Conservation (phyloP, 2,329 filamentous ascomycete genomes). For the Neonectria punicea region DNA sequence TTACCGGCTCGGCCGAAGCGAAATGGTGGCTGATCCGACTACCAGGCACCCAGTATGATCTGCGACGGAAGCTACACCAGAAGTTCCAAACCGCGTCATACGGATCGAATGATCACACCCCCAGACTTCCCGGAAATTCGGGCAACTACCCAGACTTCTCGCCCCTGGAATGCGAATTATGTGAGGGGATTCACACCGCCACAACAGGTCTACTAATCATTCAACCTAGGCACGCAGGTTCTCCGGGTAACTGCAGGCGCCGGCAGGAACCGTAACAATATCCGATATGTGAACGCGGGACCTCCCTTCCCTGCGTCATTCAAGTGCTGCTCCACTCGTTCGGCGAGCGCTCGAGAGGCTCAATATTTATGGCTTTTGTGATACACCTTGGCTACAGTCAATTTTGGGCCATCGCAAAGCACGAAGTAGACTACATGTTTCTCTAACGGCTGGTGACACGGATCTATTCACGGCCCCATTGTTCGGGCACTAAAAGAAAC, state of each 20-base stretch:
- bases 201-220: neutral
- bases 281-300: neutral
- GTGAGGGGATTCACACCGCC: slow-evolving; percentile 18
- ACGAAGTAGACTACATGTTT: neutral
- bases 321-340: slow-evolving; percentile 18
- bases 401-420: slow-evolving; percentile 5
- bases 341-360: slow-evolving; percentile 19
- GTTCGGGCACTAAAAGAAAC: slow-evolving; percentile 15
- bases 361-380: neutral
- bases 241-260: slow-evolving; percentile 8
- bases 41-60: slow-evolving; percentile 9
- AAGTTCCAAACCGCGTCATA: slow-evolving; percentile 9
- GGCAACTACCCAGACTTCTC: neutral
- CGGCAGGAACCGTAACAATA: neutral
- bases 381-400: slow-evolving; percentile 3
- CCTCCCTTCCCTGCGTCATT: neutral
- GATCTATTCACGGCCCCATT: slow-evolving; percentile 18
- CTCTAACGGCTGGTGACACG: slow-evolving; percentile 8
- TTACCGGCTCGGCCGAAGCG: slow-evolving; percentile 2
- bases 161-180: neutral
- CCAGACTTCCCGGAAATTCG: slow-evolving; percentile 5
- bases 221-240: neutral
- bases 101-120: slow-evolving; percentile 10
- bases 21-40: slow-evolving; percentile 5
- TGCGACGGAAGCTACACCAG: slow-evolving; percentile 5